Evolutionary conservation across 345 rosid genomes (phyloP).

Genomic region (Eucalyptus pumila): DNA sequence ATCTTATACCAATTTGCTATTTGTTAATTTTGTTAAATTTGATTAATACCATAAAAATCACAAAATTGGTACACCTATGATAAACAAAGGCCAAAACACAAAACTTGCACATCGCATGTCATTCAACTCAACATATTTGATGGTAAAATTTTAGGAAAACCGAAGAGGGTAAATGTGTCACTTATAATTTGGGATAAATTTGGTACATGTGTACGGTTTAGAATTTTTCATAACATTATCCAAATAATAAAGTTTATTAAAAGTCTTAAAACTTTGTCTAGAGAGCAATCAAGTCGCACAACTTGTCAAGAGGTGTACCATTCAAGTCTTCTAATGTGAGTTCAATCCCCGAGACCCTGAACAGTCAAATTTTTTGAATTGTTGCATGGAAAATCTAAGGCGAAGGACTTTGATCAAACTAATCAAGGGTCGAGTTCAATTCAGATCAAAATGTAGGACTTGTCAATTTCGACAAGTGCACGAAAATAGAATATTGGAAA

Average conservation of each 20-base stretch:
- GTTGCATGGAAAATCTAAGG: not conserved
- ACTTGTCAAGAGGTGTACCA: not conserved
- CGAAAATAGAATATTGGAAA: not conserved
- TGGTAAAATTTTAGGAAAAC: too few relatives aligned
- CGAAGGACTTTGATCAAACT: not conserved
- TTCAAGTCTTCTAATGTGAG: not conserved
- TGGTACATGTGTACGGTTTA: rapidly evolving
- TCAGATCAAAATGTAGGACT: not conserved
- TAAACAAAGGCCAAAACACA: too few relatives aligned
- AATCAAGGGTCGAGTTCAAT: not conserved
- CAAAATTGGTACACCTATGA: too few relatives aligned
- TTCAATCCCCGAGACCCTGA: not conserved
- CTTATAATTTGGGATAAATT: too few relatives aligned
- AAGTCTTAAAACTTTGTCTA: not conserved
- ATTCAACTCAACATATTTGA: too few relatives aligned
- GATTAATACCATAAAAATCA: too few relatives aligned
- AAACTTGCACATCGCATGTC: too few relatives aligned
- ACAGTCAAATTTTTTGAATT: not conserved
- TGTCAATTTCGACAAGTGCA: not conserved
- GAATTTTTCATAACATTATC: too few relatives aligned
- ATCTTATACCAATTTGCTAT: too few relatives aligned
- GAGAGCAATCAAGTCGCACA: not conserved
- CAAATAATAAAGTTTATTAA: not conserved
- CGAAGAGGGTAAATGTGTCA: too few relatives aligned
- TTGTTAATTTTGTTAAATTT: too few relatives aligned